Evolutionary conservation across 2,329 filamentous ascomycete species (phyloP), one percentile per base, ranked within the genome.

Genomic region (Piedraia hortae): DNA sequence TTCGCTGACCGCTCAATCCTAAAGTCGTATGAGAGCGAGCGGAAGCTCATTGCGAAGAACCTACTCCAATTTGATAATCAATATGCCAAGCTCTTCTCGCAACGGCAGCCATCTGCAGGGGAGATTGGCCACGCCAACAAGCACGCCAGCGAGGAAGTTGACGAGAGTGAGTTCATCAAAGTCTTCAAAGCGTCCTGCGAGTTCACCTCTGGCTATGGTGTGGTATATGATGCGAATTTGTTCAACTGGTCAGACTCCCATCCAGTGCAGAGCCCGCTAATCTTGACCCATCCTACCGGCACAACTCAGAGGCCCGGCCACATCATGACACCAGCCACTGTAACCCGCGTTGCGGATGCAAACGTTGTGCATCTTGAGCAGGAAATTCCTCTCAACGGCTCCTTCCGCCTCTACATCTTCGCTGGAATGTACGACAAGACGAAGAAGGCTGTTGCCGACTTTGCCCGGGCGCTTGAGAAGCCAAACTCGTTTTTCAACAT

Each of bases 341-440:
- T 90, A 6, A 90, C 77, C 1, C 62, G 80, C 21, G 72, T 89
- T 11, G 66, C 71, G 1, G 80, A 91, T 39, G 72, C 78, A 39
- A 90, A 90, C 44, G 66, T 75, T 4, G 77, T 89, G 1, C 73
- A 88, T 35, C 56, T 90, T 6, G 80, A 90, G 47, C 78, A 90
- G 45, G 73, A 88, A 39, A 59, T 90, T 14, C 78, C 78, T 0
- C 54, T 80, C 27, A 90, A 90, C 44, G 78, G 78, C 19, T 68
- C 77, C 2, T 90, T 80, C 55, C 62, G 78, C 25, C 56, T 90
- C 28, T 88, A 78, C 42, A 45, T 90, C 30, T 89, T 88, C 42
- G 77, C 62, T n/a, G 80, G 80, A 25, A 53, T 56, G 18, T 63
- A 63, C 5, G 39, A 49, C 5, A 51, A 53, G 20, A 68, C 63